Evolutionary conservation across 768 basidiomycete genomes (phyloP), one percentile per base, ranked within the genome.

Genomic region (Tremella yokohamensis): DNA sequence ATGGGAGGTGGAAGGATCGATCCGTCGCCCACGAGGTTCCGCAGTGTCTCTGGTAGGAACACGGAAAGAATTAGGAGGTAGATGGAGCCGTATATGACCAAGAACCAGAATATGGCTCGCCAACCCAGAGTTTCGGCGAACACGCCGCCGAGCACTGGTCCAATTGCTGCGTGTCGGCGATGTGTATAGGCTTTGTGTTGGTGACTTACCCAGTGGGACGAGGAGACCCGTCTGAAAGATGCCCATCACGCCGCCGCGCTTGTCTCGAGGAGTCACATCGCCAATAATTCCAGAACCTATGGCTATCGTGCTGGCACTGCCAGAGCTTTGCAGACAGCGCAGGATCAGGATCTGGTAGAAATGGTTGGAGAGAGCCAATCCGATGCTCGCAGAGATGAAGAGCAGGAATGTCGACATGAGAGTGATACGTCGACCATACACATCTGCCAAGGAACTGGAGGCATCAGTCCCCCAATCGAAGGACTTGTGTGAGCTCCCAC

Each of bases 51-150:
- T 29, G 49, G 49, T 8, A 49, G 49, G 25, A 49, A 20, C 8
- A 24, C 8, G 25, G 20, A 49, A 8, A n/a, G 19, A 8, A 22
- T 9, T 3, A 49, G 42, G 4, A 45, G 4, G 15, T 45, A 18
- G 42, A 45, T 45, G 42, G 42, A 22, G 49, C 49, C 18, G 49
- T 29, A 34, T 8, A 49, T 49, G 19, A 24, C 24, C 11, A 63
- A 47, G 40, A 67, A 57, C 62, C 62, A 67, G 40, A 64, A 67
- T 40, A 67, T 63, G 44, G 59, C 57, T 40, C 63, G 82, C 85
- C 85, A 87, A 13, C 88, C 87, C 1, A 86, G 68, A 13, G 75
- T 73, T 48, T 82, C 80, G 8, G 84, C 78, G n/a, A 86, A 72
- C 13, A 74, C 80, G 1, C 79, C 79, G 9, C 79, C 79, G n/a